Evolutionary conservation across 1,284 basidiomycete species (phyloP), one percentile per base, ranked within the genome.

Genomic region (Puccinia novopanici): DNA sequence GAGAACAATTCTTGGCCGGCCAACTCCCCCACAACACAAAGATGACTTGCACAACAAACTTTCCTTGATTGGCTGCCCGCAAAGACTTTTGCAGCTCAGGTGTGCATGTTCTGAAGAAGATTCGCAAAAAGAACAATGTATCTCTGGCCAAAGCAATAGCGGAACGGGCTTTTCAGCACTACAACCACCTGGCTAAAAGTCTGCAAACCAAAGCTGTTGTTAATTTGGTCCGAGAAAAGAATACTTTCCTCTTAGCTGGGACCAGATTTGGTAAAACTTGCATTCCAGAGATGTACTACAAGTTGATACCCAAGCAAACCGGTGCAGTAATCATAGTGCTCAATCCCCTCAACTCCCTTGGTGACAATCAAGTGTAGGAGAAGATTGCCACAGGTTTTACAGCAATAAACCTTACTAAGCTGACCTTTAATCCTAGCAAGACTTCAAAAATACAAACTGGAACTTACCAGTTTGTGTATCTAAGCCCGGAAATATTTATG

Each of bases 311-410:
- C 10, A 30, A 34, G 30, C 1, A 5, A 17, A 37, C 9, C 4
- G 27, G 30, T 1, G 27, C 57, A 17, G 72, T 59, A 2, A 27
- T 74, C 5, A 22, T 74, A 9, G 54, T 59, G 5, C 9, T 59
- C 17, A 74, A 74, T 45, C 52, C 54, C 37, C 27, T 74, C 10
- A 34, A 74, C 27, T 1, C 5, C 27, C 30, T 70, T 17, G 67
- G 40, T 8, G 67, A 48, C 17, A 74, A 74, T 27, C 72, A 74
- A 24, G 72, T 74, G 4, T 61, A 9, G 19, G 15, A 61, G 30
- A 61, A 61, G 15, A 13, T 24, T 6, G 6, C 24, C 5, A 13
- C 57, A 3, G 30, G 57, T 9, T 61, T 61, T 19, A 45, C 65
- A 1, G 40, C 65, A 37, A 45, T 67, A 10, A 67, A 67, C 19